A percentile compares a stretch with the other conserved stretches of the same genome.
Conservation (phyloP, 148 eudicot genomes). For the Chenopodium formosanum region DNA sequence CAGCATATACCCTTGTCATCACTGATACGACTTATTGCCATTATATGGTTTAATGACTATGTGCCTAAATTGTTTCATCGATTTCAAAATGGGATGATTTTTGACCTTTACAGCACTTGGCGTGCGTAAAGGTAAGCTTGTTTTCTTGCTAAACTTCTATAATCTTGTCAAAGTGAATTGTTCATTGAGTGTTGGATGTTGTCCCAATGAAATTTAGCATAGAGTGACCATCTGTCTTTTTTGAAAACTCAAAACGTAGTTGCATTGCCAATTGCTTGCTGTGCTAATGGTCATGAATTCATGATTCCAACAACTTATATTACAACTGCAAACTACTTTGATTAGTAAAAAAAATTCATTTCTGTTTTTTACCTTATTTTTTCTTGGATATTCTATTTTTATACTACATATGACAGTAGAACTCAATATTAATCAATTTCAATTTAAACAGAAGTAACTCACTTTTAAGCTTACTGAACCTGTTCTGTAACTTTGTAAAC, state of each 20-base stretch:
- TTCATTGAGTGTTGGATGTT: neutral
- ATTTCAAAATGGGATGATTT: neutral
- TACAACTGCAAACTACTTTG: neutral
- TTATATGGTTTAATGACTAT: neutral
- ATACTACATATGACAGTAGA: too few species aligned
- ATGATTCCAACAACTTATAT: neutral
- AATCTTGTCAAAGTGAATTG: neutral
- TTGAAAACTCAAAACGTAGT: neutral
- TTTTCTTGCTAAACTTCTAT: neutral
- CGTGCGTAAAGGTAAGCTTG: neutral
- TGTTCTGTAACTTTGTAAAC: neutral
- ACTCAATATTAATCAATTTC: too few species aligned
- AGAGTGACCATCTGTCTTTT: neutral
- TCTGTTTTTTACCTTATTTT: neutral
- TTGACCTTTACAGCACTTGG: neutral
- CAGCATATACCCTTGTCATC: neutral
- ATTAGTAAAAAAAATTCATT: neutral
- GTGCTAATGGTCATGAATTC: neutral
- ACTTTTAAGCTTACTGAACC: neutral
- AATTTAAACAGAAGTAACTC: neutral
- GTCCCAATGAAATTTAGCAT: neutral
- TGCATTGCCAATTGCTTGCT: neutral
- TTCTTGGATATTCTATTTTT: neutral
- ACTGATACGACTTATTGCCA: neutral
- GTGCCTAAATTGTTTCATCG: neutral